Percentiles rank a stretch among this genome's conserved stretches.
Conservation (phyloP, 805 yeast genomes). For the Candida oleophila region DNA sequence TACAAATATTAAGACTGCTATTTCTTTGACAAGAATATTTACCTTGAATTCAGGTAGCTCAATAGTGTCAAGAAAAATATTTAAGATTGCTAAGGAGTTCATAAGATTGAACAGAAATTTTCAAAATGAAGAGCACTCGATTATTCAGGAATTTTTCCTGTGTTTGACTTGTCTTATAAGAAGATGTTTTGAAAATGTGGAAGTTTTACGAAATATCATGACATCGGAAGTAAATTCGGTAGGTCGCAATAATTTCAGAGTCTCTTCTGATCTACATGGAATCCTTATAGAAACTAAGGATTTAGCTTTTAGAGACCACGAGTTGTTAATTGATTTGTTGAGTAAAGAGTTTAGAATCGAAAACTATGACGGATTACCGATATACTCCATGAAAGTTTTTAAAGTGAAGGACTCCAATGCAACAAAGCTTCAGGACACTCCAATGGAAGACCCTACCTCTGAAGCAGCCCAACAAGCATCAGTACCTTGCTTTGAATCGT, state of each 20-base stretch:
- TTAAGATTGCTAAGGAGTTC: background rate
- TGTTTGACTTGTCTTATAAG: constrained; percentile 53
- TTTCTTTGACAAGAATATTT: constrained; percentile 54
- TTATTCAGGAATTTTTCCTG: constrained; percentile 23
- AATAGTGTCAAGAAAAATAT: background rate
- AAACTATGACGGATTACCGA: constrained; percentile 36
- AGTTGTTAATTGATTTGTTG: constrained; percentile 44
- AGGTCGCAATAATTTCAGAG: constrained; percentile 20
- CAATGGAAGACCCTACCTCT: background rate
- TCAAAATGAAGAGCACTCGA: background rate
- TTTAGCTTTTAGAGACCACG: constrained; percentile 49
- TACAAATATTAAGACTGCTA: constrained; percentile 45
- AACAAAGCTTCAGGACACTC: constrained; percentile 13
- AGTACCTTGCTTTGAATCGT: constrained; percentile 15
- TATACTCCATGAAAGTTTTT: background rate
- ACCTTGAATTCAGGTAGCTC: constrained; percentile 52
- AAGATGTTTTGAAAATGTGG: constrained; percentile 65
- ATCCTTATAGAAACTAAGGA: constrained; percentile 51
- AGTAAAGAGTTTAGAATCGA: constrained; percentile 42
- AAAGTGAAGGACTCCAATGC: constrained; percentile 1
- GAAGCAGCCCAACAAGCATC: background rate
- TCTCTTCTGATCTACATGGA: constrained; percentile 23
- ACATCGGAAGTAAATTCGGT: constrained; percentile 45
- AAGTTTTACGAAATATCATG: constrained; percentile 49
- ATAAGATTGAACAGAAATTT: background rate